Evolutionary conservation across 179 eudicot species (phyloP).

Genomic region (Silene noctiflora): DNA sequence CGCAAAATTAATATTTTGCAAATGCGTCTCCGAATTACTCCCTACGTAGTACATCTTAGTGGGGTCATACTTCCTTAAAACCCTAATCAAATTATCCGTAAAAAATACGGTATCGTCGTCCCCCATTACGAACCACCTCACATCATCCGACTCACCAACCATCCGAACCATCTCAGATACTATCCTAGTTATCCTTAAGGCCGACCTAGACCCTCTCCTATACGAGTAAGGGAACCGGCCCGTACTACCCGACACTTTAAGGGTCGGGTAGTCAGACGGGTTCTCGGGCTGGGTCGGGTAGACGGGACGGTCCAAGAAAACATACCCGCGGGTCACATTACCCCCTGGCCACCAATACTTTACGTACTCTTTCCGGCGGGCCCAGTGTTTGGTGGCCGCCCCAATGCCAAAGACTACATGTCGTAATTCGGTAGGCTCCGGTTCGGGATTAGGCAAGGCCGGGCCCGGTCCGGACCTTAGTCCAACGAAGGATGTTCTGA

Average conservation of each 20-base stretch:
- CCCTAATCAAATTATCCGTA: slow-evolving; percentile 51
- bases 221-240: slow-evolving; percentile 31
- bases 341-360: slow-evolving; percentile 54
- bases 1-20: slow-evolving; percentile 43
- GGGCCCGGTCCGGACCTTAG: no score
- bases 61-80: slow-evolving; percentile 57
- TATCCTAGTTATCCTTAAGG: slow-evolving; percentile 50
- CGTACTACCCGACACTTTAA: slow-evolving; percentile 35
- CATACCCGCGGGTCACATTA: slow-evolving; percentile 39
- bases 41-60: slow-evolving; percentile 60
- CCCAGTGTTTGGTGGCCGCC: slow-evolving; percentile 44
- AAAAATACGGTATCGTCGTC: slow-evolving; percentile 69
- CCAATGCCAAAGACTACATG: slow-evolving; percentile 57
- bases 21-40: slow-evolving; percentile 49
- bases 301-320: slow-evolving; percentile 37
- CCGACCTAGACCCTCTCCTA: slow-evolving; percentile 34
- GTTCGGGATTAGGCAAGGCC: not conserved
- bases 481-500: no score
- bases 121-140: slow-evolving; percentile 63
- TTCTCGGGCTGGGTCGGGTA: not conserved
- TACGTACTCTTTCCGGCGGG: slow-evolving; percentile 38
- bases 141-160: slow-evolving; percentile 22
- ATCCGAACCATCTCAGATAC: slow-evolving; percentile 49
- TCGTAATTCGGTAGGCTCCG: slow-evolving; percentile 27
- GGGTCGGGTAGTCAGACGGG: slow-evolving; percentile 14